These are phyloP conservation scores for Lodderomyces pseudojiufengensis DNA, from an alignment of 1,139 yeast species.

Conservation along the genomic window DNA sequence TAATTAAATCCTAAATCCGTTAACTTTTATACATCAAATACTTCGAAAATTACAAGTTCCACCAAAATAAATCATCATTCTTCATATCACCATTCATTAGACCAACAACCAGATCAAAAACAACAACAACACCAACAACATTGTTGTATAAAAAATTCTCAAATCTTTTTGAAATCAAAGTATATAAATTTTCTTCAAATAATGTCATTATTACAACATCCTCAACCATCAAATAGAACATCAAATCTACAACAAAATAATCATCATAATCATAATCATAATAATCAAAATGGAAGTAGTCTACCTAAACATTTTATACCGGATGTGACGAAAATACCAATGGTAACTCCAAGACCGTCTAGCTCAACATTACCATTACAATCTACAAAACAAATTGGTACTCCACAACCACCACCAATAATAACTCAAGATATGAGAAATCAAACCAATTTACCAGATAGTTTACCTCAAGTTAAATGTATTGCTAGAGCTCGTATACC, in stretches of 20 bases:
- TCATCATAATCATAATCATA: conserved; percentile 6
- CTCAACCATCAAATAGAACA: conserved; percentile 3
- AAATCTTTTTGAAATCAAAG: too few species aligned
- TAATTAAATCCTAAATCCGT: too few species aligned
- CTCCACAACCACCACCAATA: conserved; percentile 14
- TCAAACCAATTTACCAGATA: conserved; percentile 25
- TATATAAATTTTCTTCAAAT: background rate
- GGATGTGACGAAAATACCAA: conserved; percentile 14
- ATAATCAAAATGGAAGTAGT: background rate
- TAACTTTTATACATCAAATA: too few species aligned
- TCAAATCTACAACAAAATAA: background rate
- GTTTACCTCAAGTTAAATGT: conserved; percentile 72
- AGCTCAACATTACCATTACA: conserved; percentile 6
- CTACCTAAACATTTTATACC: conserved; percentile 5
- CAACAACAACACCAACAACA: too few species aligned
- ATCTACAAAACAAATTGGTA: conserved; percentile 3
- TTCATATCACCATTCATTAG: too few species aligned
- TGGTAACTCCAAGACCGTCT: conserved; percentile 15
- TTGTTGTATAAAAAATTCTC: too few species aligned
- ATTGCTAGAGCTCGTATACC: conserved; percentile 92
- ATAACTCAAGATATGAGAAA: conserved; percentile 14
- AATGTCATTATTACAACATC: conserved; percentile 6
- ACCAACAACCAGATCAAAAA: too few species aligned
- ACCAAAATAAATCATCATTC: too few species aligned
- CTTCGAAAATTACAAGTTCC: too few species aligned